phyloP scores from a whole-genome alignment of 768 basidiomycete genomes.

The Panaeolus cyanescens region DNA sequence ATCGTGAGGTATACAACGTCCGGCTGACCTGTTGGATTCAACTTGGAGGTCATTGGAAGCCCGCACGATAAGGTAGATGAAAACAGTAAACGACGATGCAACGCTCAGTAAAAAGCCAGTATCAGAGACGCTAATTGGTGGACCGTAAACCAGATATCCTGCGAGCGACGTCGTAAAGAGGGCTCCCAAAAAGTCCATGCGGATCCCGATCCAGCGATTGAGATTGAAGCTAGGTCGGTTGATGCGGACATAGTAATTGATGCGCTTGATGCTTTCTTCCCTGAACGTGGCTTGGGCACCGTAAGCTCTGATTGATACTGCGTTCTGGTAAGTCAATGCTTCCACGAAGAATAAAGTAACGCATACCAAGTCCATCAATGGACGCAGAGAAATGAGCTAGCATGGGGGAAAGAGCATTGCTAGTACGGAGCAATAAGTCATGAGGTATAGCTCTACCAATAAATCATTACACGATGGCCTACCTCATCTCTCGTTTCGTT shows the following conservation, averaged over 20 bases:
- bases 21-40: constrained; percentile 27
- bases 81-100: constrained; percentile 53
- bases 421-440: background rate
- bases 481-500: constrained; percentile 41
- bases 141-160: constrained; percentile 50
- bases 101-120: constrained; percentile 57
- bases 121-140: constrained; percentile 39
- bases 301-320: constrained; percentile 63
- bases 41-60: constrained; percentile 45
- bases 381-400: constrained; percentile 28
- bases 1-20: background rate
- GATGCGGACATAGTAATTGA: constrained; percentile 51
- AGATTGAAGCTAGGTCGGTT: constrained; percentile 48
- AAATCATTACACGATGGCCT: background rate
- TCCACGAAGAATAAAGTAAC: background rate
- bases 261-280: constrained; percentile 42
- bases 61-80: constrained; percentile 52
- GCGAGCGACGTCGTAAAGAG: constrained; percentile 56
- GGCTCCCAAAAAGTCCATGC: constrained; percentile 58
- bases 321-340: background rate
- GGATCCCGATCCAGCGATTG: constrained; percentile 45
- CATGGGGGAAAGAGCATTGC: constrained; percentile 18
- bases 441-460: background rate
- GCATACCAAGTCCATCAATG: constrained; percentile 52
- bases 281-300: constrained; percentile 52